Evolutionary conservation across 139 green algal species (phyloP).

Genomic region (Microglena sp.): DNA sequence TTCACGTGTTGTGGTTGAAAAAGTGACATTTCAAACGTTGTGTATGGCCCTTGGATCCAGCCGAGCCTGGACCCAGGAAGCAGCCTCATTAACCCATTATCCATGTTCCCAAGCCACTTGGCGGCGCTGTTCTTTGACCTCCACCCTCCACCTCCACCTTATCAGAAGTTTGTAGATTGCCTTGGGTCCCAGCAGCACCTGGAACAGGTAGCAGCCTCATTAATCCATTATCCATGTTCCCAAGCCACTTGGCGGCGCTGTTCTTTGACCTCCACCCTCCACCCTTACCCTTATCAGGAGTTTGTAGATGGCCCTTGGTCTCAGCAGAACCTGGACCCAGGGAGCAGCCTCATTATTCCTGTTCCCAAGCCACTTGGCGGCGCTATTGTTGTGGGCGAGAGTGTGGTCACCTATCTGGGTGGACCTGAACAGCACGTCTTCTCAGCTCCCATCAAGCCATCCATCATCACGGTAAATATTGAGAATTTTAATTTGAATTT

Average conservation of each 20-base stretch:
- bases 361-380: conserved; percentile 69
- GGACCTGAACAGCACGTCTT: not conserved
- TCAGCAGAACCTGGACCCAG: conserved; percentile 73
- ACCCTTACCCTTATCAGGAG: conserved; percentile 2
- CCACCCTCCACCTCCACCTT: no score
- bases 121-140: no score
- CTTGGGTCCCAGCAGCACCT: no score
- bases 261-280: conserved; percentile 1
- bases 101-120: conserved; percentile 63
- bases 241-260: no score
- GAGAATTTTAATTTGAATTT: no score
- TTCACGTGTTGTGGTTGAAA: no score
- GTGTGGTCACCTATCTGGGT: conserved; percentile 67
- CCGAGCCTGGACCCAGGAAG: conserved; percentile 71
- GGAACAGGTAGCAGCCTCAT: no score
- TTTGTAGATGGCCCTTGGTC: conserved; percentile 59
- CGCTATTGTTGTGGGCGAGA: conserved; percentile 75
- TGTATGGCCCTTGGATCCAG: conserved; percentile 68
- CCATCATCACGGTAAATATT: conserved; percentile 26
- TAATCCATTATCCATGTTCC: no score
- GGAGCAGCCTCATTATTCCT: conserved; percentile 68
- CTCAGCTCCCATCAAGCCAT: conserved; percentile 25
- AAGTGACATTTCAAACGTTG: no score
- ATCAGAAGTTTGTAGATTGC: no score
- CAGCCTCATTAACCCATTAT: conserved; percentile 73